Evolutionary conservation across 441 rosid species (phyloP).

Genomic region (Adansonia grandidieri): DNA sequence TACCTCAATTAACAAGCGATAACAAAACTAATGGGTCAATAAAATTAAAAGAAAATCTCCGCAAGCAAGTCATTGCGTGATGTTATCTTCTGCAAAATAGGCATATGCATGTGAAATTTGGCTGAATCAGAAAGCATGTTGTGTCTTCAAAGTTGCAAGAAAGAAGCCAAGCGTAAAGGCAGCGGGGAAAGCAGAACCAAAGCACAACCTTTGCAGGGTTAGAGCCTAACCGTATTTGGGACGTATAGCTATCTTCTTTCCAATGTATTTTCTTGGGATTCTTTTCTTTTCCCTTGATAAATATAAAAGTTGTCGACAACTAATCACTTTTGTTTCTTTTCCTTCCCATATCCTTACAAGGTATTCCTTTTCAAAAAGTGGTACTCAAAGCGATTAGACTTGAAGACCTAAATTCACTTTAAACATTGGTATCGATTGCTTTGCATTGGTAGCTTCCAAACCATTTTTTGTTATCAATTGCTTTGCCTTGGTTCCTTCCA

Average conservation of each 20-base stretch:
- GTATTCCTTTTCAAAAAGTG: constrained; percentile 43
- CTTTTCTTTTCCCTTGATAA: constrained; percentile 14
- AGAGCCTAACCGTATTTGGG: background rate
- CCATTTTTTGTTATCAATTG: background rate
- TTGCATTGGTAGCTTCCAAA: too few relatives aligned
- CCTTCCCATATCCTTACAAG: constrained; percentile 27
- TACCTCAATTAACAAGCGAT: too few relatives aligned
- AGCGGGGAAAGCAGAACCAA: background rate
- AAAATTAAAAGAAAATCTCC: too few relatives aligned
- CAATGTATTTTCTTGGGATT: background rate
- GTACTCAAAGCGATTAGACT: constrained; percentile 13
- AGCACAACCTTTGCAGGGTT: constrained; percentile 12
- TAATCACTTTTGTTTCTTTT: background rate
- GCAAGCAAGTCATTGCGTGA: background rate
- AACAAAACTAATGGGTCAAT: too few relatives aligned
- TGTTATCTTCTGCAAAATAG: background rate
- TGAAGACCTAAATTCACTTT: constrained; percentile 19
- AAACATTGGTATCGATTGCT: background rate
- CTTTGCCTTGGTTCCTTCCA: background rate
- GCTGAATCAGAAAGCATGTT: constrained; percentile 3
- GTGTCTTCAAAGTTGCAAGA: background rate
- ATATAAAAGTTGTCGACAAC: constrained; percentile 23
- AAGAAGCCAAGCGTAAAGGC: background rate
- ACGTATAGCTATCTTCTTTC: constrained; percentile 7
- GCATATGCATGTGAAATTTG: background rate